These are phyloP conservation scores for Chenopodium suecicum DNA, from an alignment of 148 eudicot genomes.

Conservation along the genomic window DNA sequence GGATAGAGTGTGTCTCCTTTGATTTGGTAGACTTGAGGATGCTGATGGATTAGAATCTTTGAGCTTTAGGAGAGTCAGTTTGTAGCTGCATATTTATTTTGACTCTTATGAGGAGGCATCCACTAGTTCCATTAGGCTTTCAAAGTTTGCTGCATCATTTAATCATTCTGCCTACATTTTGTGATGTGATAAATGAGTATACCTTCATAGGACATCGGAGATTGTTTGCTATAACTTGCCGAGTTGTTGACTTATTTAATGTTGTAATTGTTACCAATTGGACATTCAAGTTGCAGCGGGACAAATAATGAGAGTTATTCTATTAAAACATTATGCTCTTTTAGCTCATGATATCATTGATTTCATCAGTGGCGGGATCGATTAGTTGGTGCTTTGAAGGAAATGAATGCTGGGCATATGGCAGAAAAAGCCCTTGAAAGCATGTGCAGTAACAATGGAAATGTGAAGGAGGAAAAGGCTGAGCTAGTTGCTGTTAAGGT, in stretches of 20 bases:
- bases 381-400: conserved; percentile 69
- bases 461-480: conserved; percentile 40
- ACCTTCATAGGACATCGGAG: neutral
- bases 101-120: too few species aligned
- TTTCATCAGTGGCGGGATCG: conserved; percentile 87
- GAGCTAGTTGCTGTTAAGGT: conserved; percentile 44
- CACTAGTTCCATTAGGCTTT: too few species aligned
- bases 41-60: too few species aligned
- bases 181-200: too few species aligned
- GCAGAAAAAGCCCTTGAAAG: conserved; percentile 45
- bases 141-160: too few species aligned
- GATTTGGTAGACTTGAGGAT: too few species aligned
- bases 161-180: too few species aligned
- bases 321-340: neutral
- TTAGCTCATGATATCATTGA: conserved; percentile 6
- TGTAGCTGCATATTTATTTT: too few species aligned
- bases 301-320: neutral
- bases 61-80: too few species aligned
- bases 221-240: neutral
- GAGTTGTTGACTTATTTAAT: neutral
- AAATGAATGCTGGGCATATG: conserved; percentile 60
- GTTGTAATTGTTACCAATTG: neutral
- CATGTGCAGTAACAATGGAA: conserved; percentile 43
- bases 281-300: neutral
- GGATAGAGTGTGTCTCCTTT: too few species aligned